Conservation (phyloP, 176 grass and related monocot species). For the Tillandsia leiboldiana region DNA sequence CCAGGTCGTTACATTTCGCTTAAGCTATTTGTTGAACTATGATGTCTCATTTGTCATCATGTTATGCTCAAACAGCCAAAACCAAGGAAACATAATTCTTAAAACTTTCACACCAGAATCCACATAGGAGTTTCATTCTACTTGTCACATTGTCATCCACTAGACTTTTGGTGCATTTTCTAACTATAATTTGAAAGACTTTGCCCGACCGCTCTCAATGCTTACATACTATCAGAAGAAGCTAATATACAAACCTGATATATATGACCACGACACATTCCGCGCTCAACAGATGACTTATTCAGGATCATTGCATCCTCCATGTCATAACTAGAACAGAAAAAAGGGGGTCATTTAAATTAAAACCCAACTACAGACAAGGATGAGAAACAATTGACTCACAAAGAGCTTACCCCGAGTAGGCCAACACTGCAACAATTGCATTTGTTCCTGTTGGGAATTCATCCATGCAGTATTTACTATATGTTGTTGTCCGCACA, state of each 20-base stretch:
- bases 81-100: no score
- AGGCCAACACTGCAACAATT: conserved; percentile 79
- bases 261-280: conserved; percentile 82
- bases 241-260: conserved; percentile 52
- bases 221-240: neutral
- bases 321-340: conserved; percentile 85
- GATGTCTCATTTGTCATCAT: no score
- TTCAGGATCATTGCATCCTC: conserved; percentile 99
- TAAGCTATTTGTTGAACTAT: no score
- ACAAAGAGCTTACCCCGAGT: conserved; percentile 57
- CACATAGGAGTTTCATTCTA: no score
- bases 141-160: no score
- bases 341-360: conserved; percentile 11
- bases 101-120: no score
- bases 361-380: neutral
- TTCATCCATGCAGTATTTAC: conserved; percentile 85
- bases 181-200: neutral
- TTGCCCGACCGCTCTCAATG: no score
- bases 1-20: no score
- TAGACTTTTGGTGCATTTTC: no score
- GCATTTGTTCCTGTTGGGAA: conserved; percentile 89
- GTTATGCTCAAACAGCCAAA: no score
- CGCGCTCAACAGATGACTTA: conserved; percentile 90
- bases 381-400: neutral
- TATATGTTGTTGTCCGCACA: conserved; percentile 70